Evolutionary conservation across 2,329 filamentous ascomycete genomes (phyloP).

Genomic region (Claviceps humidiphila): DNA sequence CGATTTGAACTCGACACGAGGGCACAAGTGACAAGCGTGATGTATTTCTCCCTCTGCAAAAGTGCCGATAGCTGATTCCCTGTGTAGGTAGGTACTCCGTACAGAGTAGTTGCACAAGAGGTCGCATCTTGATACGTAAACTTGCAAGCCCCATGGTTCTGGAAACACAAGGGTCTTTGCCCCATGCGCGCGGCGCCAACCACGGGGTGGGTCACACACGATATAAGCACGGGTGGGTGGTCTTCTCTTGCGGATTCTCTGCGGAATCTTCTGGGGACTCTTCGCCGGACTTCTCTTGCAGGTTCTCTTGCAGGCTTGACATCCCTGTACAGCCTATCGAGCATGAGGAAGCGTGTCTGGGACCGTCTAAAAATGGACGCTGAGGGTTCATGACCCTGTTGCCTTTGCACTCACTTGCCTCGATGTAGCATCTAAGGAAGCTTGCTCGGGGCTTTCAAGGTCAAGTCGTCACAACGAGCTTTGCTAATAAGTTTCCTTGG

Average conservation of each 20-base stretch:
- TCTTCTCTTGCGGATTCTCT: not conserved
- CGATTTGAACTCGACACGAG: not conserved
- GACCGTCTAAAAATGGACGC: not conserved
- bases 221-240: not conserved
- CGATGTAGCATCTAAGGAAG: not conserved
- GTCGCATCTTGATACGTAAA: slow-evolving; percentile 3
- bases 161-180: not conserved
- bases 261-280: too few relatives aligned
- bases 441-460: not conserved
- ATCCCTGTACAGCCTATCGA: not conserved
- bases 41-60: not conserved
- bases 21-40: not conserved
- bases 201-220: not conserved
- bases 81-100: too few relatives aligned
- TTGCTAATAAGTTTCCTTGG: not conserved
- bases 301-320: not conserved
- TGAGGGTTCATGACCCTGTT: not conserved
- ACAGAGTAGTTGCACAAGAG: not conserved
- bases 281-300: too few relatives aligned
- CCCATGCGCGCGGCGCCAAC: not conserved
- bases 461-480: not conserved
- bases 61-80: not conserved
- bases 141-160: not conserved
- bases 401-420: not conserved
- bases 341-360: not conserved